Conservation (phyloP, 495 filamentous ascomycete species). For the Aspergillus indologenus region DNA sequence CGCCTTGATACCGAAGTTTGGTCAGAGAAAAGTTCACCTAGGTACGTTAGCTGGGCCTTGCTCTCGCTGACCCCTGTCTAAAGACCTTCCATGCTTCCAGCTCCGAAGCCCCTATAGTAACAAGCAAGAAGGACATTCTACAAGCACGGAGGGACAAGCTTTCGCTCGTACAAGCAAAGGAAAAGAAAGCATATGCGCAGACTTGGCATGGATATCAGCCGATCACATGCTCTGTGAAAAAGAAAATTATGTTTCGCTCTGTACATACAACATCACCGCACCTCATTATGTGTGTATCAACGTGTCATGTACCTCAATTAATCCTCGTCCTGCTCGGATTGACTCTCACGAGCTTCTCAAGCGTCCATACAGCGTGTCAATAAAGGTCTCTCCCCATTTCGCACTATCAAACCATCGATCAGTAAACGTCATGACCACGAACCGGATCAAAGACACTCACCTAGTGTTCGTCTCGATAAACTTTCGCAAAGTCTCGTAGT, state of each 20-base stretch:
- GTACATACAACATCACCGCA: neutral
- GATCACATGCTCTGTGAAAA: neutral
- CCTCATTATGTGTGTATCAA: neutral
- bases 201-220: neutral
- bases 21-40: no score
- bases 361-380: slow-evolving; percentile 9
- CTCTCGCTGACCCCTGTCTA: no score
- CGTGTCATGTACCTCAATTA: neutral
- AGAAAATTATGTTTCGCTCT: neutral
- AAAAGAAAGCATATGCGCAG: no score
- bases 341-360: neutral
- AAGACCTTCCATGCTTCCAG: no score
- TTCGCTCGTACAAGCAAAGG: no score
- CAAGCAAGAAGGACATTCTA: no score
- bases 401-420: slow-evolving; percentile 23
- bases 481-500: slow-evolving; percentile 74
- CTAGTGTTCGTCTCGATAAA: slow-evolving; percentile 90
- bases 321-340: neutral
- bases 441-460: slow-evolving; percentile 31
- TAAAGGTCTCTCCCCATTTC: slow-evolving; percentile 39
- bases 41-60: no score
- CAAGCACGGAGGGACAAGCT: no score
- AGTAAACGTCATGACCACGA: slow-evolving; percentile 1
- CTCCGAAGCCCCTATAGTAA: no score
- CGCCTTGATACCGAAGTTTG: no score